Evolutionary conservation across 179 eudicot genomes (phyloP).

Genomic region (Beta corolliflora): DNA sequence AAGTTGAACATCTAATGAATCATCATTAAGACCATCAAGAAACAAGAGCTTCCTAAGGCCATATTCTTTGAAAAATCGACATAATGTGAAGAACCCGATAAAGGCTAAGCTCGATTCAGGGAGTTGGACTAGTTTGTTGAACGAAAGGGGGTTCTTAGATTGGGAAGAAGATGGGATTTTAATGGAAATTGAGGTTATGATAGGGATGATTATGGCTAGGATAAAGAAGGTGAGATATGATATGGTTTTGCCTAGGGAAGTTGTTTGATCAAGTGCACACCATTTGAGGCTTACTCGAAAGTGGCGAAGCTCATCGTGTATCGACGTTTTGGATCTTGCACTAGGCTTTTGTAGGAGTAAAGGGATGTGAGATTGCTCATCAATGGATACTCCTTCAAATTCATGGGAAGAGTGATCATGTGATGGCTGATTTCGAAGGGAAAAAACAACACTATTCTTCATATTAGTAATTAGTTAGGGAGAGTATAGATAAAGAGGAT

Average conservation of each 20-base stretch:
- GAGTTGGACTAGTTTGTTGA: slow-evolving; percentile 34
- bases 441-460: background rate
- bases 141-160: slow-evolving; percentile 20
- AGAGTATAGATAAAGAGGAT: too few relatives aligned
- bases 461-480: too few relatives aligned
- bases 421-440: slow-evolving; percentile 6
- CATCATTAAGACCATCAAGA: slow-evolving; percentile 33
- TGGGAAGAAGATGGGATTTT: slow-evolving; percentile 17
- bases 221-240: slow-evolving; percentile 27
- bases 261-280: slow-evolving; percentile 38
- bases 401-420: slow-evolving; percentile 15
- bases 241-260: slow-evolving; percentile 26
- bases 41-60: slow-evolving; percentile 35
- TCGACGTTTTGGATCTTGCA: slow-evolving; percentile 25
- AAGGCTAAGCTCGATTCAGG: slow-evolving; percentile 34
- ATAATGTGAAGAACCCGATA: slow-evolving; percentile 28
- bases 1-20: slow-evolving; percentile 23
- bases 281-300: slow-evolving; percentile 33
- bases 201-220: slow-evolving; percentile 26
- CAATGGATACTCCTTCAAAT: slow-evolving; percentile 8
- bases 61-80: slow-evolving; percentile 26
- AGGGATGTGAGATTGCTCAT: slow-evolving; percentile 23
- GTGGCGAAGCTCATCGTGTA: slow-evolving; percentile 29
- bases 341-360: slow-evolving; percentile 20
- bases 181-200: slow-evolving; percentile 4